phyloP scores from a whole-genome alignment of 192 early-diverging fungal species.

The Pilaira anomala region DNA sequence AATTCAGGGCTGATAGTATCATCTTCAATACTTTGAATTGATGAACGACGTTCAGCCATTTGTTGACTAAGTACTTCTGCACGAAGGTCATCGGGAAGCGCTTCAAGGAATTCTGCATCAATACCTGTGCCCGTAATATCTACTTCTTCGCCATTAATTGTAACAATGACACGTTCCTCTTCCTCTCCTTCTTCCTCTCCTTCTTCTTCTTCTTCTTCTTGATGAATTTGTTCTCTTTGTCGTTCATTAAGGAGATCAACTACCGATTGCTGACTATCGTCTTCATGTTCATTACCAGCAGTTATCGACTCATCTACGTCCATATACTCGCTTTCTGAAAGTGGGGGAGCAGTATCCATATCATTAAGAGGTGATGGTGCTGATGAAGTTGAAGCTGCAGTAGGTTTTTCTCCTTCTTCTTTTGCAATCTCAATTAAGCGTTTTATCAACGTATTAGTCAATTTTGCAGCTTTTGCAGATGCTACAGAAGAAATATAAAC shows the following conservation, averaged over 20 bases:
- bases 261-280: too few relatives aligned
- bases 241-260: too few relatives aligned
- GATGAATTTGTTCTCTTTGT: slow-evolving; percentile 36
- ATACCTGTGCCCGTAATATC: slow-evolving; percentile 95
- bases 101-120: slow-evolving; percentile 87
- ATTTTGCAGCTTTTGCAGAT: slow-evolving; percentile 24
- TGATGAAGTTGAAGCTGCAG: too few relatives aligned
- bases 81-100: slow-evolving; percentile 91
- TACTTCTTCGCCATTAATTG: slow-evolving; percentile 73
- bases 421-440: slow-evolving; percentile 68
- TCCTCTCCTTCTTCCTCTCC: slow-evolving; percentile 30
- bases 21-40: slow-evolving; percentile 29
- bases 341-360: too few relatives aligned
- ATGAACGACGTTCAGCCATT: slow-evolving; percentile 36
- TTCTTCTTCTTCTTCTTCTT: slow-evolving; percentile 56
- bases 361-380: too few relatives aligned
- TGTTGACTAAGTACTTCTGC: slow-evolving; percentile 89
- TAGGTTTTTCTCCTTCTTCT: slow-evolving; percentile 58
- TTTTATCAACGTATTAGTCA: slow-evolving; percentile 61
- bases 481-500: slow-evolving; percentile 60
- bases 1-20: slow-evolving; percentile 76
- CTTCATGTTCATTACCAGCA: slow-evolving; percentile 41
- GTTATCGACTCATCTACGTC: too few relatives aligned
- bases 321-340: too few relatives aligned
- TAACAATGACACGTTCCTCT: slow-evolving; percentile 47